These are phyloP conservation scores for Neoboletus brunneissimus DNA, from an alignment of 768 basidiomycete genomes.

Conservation along the genomic window DNA sequence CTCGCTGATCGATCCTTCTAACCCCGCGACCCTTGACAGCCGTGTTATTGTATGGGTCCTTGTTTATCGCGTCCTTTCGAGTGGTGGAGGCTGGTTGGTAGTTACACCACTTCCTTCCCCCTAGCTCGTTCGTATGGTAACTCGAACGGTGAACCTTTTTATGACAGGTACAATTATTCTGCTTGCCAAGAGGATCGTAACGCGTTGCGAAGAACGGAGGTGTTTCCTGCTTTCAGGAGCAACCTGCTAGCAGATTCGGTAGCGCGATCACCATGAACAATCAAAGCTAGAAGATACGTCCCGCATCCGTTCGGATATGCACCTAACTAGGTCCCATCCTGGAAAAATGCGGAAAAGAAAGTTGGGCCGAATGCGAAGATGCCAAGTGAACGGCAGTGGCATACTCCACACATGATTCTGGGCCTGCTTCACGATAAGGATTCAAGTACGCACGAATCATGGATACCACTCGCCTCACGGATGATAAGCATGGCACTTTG, in stretches of 20 bases:
- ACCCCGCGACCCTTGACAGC: not conserved
- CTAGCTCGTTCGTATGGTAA: not conserved
- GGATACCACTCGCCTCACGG: too few relatives aligned
- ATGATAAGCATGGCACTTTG: too few relatives aligned
- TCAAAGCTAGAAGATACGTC: slow-evolving; percentile 6
- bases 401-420: too few relatives aligned
- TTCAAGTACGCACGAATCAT: too few relatives aligned
- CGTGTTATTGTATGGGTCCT: not conserved
- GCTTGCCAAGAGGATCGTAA: not conserved
- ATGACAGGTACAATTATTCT: not conserved
- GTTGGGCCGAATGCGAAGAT: too few relatives aligned
- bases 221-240: not conserved
- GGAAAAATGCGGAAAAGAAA: too few relatives aligned
- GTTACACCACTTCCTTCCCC: not conserved
- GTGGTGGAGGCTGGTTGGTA: too few relatives aligned
- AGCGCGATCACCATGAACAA: not conserved
- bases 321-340: not conserved
- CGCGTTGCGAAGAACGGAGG: not conserved
- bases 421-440: too few relatives aligned
- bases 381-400: too few relatives aligned
- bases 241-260: not conserved
- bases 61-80: not conserved
- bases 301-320: slow-evolving; percentile 1
- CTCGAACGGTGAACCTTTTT: too few relatives aligned
- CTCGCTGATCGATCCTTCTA: not conserved